Base-by-base conservation (phyloP, 257 asterid genomes). In the Plectranthus barbatus region DNA sequence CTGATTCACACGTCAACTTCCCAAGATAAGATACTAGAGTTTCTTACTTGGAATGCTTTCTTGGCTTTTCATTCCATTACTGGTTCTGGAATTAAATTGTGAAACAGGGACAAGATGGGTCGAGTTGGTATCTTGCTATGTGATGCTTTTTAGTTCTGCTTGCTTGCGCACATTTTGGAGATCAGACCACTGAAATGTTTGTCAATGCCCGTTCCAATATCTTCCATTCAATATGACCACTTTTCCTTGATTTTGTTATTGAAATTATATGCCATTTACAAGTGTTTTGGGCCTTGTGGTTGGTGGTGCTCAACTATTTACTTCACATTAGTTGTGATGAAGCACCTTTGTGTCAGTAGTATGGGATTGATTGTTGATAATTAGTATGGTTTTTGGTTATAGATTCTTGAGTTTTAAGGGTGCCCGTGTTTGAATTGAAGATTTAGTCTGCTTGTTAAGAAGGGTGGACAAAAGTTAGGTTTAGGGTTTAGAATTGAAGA, bases 381-480 rank as follows among this genome's bases (percentile, higher is more conserved):
- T n/a, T 42, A 41, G 10, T 42, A 40, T 42, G 42, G 21, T 36
- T 24, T 20, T 24, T 2, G 31, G 31, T 26, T 26, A 26, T 26
- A 1, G 2, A 26, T 26, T 26, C 3, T 2, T 26, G 31, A 26
- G 31, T 1, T 26, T 26, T 26, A 1, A 26, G 31, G 31, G 31
- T 26, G 31, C 5, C 31, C 2, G 31, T n/a, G 52, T 24, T 37
- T 47, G 41, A 14, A 23, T 40, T 61, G 49, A 53, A 56, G 59
- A 34, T 54, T 44, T 53, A 34, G 31, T 20, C 33, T 36, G 70
- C 36, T 70, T 62, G 9, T 70, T 53, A 23, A 52, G 18, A 41
- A 34, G 42, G 56, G 41, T 61, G 56, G 42, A 56, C 7, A 24
- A 7, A 33, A 14, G 7, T 57, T 49, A 42, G 50, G 47, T 49